Conservation (phyloP, 805 yeast genomes). For the Isabelozyma rhagii region DNA sequence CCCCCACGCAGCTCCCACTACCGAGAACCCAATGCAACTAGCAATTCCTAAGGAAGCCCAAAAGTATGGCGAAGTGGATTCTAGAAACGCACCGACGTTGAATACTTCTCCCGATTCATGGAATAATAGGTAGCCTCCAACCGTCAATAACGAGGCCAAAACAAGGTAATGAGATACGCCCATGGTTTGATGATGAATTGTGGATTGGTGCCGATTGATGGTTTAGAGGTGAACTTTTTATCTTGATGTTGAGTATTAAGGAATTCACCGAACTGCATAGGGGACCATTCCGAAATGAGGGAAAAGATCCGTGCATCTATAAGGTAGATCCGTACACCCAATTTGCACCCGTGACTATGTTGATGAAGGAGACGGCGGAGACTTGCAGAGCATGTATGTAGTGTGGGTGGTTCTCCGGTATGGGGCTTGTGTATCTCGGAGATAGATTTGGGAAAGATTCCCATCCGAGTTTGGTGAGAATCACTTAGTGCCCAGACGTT, state of each 20-base stretch:
- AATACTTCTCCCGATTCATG: slow-evolving; percentile 90
- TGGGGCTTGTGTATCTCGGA: too few relatives aligned
- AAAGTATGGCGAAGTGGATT: slow-evolving; percentile 87
- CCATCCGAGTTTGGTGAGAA: too few relatives aligned
- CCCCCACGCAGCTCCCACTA: slow-evolving; percentile 99
- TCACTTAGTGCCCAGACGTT: slow-evolving; percentile 25
- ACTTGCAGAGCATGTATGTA: too few relatives aligned
- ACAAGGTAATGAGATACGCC: slow-evolving; percentile 19
- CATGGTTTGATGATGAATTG: slow-evolving; percentile 1
- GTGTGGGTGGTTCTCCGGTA: too few relatives aligned
- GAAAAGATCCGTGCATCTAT: not conserved
- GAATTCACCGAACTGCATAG: not conserved
- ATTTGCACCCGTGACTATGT: too few relatives aligned
- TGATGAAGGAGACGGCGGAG: too few relatives aligned
- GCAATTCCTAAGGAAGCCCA: slow-evolving; percentile 95
- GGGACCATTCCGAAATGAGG: not conserved
- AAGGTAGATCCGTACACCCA: too few relatives aligned
- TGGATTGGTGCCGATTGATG: not conserved
- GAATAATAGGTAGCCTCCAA: slow-evolving; percentile 67
- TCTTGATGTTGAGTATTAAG: not conserved
- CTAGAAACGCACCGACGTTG: slow-evolving; percentile 85
- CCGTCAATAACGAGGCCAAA: slow-evolving; percentile 31
- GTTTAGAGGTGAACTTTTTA: not conserved
- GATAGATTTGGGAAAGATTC: too few relatives aligned
- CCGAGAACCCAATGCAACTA: slow-evolving; percentile 88